phyloP scores from a whole-genome alignment of 2,329 filamentous ascomycete genomes.

The Parafenestella ontariensis region DNA sequence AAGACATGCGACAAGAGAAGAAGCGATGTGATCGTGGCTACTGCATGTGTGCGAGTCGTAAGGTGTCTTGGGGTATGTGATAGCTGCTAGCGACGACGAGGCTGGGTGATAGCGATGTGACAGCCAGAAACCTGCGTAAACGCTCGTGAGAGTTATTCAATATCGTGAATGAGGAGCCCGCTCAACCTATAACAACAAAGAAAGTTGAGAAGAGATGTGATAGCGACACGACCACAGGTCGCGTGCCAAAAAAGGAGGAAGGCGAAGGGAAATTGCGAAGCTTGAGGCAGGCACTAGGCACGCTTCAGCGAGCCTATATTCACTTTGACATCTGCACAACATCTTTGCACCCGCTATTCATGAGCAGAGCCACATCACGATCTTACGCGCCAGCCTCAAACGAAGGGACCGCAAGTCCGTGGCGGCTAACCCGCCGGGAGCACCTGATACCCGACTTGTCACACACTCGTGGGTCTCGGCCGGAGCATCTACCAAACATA shows the following conservation, averaged over 20 bases:
- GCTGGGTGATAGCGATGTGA: slow-evolving; percentile 14
- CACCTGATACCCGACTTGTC: slow-evolving; percentile 41
- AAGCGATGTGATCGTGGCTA: slow-evolving; percentile 33
- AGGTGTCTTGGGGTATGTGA: slow-evolving; percentile 19
- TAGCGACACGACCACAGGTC: slow-evolving; percentile 31
- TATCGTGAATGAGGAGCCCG: slow-evolving; percentile 41
- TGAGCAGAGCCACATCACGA: slow-evolving; percentile 38
- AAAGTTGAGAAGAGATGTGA: slow-evolving; percentile 19
- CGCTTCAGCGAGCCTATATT: slow-evolving; percentile 43
- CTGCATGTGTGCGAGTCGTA: slow-evolving; percentile 37
- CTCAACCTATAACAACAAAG: slow-evolving; percentile 33
- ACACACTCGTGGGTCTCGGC: slow-evolving; percentile 39
- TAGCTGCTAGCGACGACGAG: slow-evolving; percentile 13
- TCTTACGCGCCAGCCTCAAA: slow-evolving; percentile 47
- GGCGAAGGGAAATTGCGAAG: slow-evolving; percentile 26
- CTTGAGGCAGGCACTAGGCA: slow-evolving; percentile 29
- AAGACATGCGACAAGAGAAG: slow-evolving; percentile 20
- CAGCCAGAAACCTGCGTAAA: slow-evolving; percentile 21
- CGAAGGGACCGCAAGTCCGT: slow-evolving; percentile 36
- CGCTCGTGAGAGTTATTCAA: slow-evolving; percentile 12
- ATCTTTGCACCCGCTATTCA: slow-evolving; percentile 25
- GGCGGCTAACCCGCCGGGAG: slow-evolving; percentile 39
- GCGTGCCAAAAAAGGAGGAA: slow-evolving; percentile 17
- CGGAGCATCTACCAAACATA: slow-evolving; percentile 36
- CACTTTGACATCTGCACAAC: slow-evolving; percentile 37